These are phyloP conservation scores for Sporothrix dimorphospora DNA, from an alignment of 2,329 filamentous ascomycete species.

Conservation along the genomic window DNA sequence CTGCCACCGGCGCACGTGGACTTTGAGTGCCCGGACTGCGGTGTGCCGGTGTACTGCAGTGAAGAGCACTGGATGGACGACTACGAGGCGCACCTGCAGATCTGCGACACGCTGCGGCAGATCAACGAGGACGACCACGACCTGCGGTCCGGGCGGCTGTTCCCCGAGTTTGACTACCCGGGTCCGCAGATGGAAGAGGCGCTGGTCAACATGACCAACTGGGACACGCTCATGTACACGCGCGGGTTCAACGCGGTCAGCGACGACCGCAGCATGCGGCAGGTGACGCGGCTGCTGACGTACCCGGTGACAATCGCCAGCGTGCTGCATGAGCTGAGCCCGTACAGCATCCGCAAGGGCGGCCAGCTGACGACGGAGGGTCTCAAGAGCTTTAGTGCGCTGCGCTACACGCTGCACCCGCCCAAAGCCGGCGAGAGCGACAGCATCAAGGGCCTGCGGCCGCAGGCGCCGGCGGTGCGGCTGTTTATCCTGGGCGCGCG, in stretches of 20 bases:
- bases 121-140: conserved; percentile 99
- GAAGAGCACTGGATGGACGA: conserved; percentile 96
- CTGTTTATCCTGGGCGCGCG: conserved; percentile 93
- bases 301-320: conserved; percentile 93
- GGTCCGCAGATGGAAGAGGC: conserved; percentile 89
- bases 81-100: conserved; percentile 87
- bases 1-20: conserved; percentile 78
- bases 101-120: conserved; percentile 87
- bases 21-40: conserved; percentile 96
- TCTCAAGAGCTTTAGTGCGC: conserved; percentile 87
- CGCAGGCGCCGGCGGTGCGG: conserved; percentile 84
- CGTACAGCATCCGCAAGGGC: conserved; percentile 77
- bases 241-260: conserved; percentile 90
- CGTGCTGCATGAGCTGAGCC: conserved; percentile 90
- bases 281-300: conserved; percentile 89
- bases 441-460: conserved; percentile 76
- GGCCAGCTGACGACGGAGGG: conserved; percentile 84
- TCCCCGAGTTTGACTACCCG: conserved; percentile 92
- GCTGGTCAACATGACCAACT: conserved; percentile 95
- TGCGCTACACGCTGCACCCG: conserved; percentile 92
- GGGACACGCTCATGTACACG: conserved; percentile 96
- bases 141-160: conserved; percentile 83
- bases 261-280: conserved; percentile 85
- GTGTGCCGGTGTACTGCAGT: conserved; percentile 89
- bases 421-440: conserved; percentile 75